Conservation (phyloP, 768 basidiomycete genomes). For the Russula olivacea region DNA sequence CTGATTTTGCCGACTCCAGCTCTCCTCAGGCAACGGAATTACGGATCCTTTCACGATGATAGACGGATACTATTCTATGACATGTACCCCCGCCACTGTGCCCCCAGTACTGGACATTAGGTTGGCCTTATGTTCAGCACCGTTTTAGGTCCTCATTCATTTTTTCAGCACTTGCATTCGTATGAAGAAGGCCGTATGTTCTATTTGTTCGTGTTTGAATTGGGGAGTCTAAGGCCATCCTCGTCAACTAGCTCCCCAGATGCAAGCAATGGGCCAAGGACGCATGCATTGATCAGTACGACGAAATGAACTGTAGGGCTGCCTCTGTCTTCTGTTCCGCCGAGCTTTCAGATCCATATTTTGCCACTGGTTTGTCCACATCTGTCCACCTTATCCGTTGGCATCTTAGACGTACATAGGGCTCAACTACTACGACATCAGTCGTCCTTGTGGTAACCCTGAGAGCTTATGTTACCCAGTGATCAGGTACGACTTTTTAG, state of each 20-base stretch:
- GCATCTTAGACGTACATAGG: constrained; percentile 28
- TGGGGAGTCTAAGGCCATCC: background rate
- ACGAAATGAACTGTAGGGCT: constrained; percentile 40
- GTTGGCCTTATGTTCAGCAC: constrained; percentile 20
- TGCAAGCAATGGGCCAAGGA: constrained; percentile 38
- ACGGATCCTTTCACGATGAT: constrained; percentile 38
- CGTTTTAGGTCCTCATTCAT: background rate
- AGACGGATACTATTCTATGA: constrained; percentile 46
- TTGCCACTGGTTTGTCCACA: constrained; percentile 28
- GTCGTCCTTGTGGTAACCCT: constrained; percentile 49
- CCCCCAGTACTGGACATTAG: constrained; percentile 45
- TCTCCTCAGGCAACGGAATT: constrained; percentile 40
- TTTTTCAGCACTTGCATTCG: constrained; percentile 35
- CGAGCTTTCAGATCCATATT: constrained; percentile 29
- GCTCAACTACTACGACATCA: constrained; percentile 63
- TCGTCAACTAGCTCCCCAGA: constrained; percentile 36
- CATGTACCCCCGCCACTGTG: constrained; percentile 46
- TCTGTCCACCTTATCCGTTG: background rate
- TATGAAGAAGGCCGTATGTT: constrained; percentile 40
- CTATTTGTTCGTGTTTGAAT: background rate
- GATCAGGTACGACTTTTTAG: constrained; percentile 32
- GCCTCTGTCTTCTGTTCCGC: constrained; percentile 37
- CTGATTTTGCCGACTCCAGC: background rate
- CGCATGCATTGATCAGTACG: constrained; percentile 41
- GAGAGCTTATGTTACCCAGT: constrained; percentile 56